phyloP scores from a whole-genome alignment of 257 asterid genomes.

The Apocynum venetum region DNA sequence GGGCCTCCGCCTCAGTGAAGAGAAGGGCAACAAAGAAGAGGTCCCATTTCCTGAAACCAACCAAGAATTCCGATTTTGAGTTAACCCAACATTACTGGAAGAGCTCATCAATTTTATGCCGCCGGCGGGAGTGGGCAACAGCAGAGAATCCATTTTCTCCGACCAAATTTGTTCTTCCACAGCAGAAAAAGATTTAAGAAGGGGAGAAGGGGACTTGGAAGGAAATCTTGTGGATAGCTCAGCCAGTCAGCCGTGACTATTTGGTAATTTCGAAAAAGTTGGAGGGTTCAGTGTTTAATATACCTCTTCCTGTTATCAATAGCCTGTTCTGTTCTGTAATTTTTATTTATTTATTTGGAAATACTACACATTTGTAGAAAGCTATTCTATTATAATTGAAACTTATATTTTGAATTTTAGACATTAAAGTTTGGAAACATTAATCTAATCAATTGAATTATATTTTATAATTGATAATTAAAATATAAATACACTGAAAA shows the following conservation, averaged over 20 bases:
- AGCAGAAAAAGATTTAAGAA: slow-evolving; percentile 8
- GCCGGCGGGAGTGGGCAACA: slow-evolving; percentile 17
- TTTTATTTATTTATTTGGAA: too few species aligned
- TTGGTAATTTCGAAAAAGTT: not conserved
- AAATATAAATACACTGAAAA: too few species aligned
- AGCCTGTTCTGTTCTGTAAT: too few species aligned
- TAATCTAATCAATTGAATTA: too few species aligned
- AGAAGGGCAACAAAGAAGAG: slow-evolving; percentile 23
- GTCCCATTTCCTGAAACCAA: slow-evolving; percentile 23
- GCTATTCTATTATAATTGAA: too few species aligned
- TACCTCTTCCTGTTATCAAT: too few species aligned
- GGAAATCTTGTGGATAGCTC: not conserved
- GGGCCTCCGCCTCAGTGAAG: slow-evolving; percentile 31
- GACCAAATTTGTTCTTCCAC: not conserved
- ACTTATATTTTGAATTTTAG: too few species aligned
- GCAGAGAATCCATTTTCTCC: slow-evolving; percentile 23
- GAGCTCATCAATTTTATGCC: slow-evolving; percentile 1
- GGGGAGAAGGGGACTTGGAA: slow-evolving; percentile 9
- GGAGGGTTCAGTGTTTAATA: too few species aligned
- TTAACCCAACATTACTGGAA: not conserved
- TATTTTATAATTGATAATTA: too few species aligned
- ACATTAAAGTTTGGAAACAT: too few species aligned
- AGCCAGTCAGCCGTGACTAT: not conserved
- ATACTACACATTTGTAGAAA: too few species aligned
- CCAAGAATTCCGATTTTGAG: slow-evolving; percentile 10